phyloP scores from a whole-genome alignment of 2,329 filamentous ascomycete genomes.

The Colletotrichum destructivum region DNA sequence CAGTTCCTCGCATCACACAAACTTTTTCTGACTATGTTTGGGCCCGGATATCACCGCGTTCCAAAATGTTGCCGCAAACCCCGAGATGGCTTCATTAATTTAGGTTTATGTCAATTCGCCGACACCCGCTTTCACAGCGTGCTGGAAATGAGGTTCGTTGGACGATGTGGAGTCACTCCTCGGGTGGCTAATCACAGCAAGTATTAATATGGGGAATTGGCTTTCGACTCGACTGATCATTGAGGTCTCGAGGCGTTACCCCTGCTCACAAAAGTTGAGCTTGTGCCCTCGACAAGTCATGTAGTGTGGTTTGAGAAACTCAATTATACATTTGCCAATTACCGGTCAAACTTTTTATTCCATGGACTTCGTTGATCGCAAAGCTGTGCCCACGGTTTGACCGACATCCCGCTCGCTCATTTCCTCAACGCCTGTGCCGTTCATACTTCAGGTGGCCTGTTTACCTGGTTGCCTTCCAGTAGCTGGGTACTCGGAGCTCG shows the following conservation, averaged over 20 bases:
- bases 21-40: not conserved
- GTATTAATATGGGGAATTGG: not conserved
- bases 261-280: slow-evolving; percentile 2
- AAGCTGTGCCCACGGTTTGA: too few species aligned
- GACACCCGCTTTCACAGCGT: not conserved
- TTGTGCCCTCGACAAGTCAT: slow-evolving; percentile 12
- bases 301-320: slow-evolving; percentile 5
- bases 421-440: too few species aligned
- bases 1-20: too few species aligned
- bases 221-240: not conserved
- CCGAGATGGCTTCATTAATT: slow-evolving; percentile 22
- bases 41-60: not conserved
- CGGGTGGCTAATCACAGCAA: slow-evolving; percentile 11
- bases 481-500: too few species aligned
- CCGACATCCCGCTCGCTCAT: too few species aligned
- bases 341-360: not conserved
- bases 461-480: too few species aligned
- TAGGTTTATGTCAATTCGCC: slow-evolving; percentile 6
- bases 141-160: slow-evolving; percentile 21
- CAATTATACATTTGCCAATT: slow-evolving; percentile 2
- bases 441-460: too few species aligned
- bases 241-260: slow-evolving; percentile 1
- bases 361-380: too few species aligned
- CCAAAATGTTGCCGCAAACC: not conserved
- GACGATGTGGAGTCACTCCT: slow-evolving; percentile 1